A percentile compares a stretch with the other conserved stretches of the same genome.
Evolutionary conservation across 163 green algal species (phyloP).

Genomic region (Scenedesmus sp.): DNA sequence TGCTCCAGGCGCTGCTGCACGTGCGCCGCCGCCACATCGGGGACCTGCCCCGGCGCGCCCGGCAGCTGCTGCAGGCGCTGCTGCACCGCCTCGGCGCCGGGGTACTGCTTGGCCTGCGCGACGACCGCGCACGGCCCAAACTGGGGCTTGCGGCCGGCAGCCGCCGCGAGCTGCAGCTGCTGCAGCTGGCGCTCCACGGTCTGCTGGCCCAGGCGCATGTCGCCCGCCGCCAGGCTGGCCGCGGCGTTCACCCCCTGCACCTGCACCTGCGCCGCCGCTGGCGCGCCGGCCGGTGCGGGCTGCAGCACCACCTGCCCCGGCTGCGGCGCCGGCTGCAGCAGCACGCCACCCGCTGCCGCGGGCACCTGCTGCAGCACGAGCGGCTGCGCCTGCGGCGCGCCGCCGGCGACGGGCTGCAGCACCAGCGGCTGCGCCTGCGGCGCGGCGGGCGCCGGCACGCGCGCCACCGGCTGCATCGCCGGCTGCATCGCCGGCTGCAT

Average conservation of each 20-base stretch:
- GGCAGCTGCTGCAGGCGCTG: conserved; percentile 16
- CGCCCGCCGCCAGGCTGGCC: neutral
- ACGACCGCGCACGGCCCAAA: neutral
- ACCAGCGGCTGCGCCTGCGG: neutral
- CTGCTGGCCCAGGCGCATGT: conserved; percentile 22
- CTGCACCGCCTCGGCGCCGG: conserved; percentile 18
- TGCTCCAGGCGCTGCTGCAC: conserved; percentile 13
- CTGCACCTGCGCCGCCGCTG: conserved; percentile 4
- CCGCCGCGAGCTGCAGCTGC: neutral
- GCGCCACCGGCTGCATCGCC: no score
- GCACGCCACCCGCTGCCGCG: neutral
- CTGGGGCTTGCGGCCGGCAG: conserved; percentile 6
- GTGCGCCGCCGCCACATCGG: neutral
- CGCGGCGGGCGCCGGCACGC: no score
- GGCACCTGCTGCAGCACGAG: neutral
- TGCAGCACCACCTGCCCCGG: neutral
- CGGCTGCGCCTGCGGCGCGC: neutral
- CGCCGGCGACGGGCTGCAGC: neutral
- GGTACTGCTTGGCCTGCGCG: conserved; percentile 7
- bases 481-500: neutral
- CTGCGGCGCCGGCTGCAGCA: neutral
- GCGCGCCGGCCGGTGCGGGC: neutral
- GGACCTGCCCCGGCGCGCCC: neutral
- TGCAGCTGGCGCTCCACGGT: conserved; percentile 26
- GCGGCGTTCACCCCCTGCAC: conserved; percentile 1